These are phyloP conservation scores for Fusarium annulatum DNA, from an alignment of 2,329 filamentous ascomycete genomes.

Conservation along the genomic window DNA sequence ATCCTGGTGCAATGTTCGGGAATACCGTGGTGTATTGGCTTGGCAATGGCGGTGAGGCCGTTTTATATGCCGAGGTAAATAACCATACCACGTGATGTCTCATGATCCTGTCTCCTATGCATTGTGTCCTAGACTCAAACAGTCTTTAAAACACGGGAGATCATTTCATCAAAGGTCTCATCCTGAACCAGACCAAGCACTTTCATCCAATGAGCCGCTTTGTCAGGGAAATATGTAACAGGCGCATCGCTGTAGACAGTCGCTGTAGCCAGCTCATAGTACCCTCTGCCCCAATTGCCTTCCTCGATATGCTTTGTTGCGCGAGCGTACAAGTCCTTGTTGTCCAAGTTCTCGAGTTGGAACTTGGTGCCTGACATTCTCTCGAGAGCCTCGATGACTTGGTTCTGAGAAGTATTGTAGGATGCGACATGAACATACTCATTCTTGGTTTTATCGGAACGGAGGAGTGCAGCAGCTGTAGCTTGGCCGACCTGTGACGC, in stretches of 20 bases:
- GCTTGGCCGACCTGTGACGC: conserved; percentile 9
- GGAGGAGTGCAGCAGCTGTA: background rate
- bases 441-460: background rate
- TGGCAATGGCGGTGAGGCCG: too few species aligned
- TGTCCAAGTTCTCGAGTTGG: background rate
- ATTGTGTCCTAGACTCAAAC: background rate
- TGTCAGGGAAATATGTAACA: conserved; percentile 9
- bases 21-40: too few species aligned
- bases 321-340: conserved; percentile 1
- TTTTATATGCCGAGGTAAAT: too few species aligned
- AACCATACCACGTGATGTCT: too few species aligned
- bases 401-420: background rate
- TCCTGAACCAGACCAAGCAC: background rate
- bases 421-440: conserved; percentile 1
- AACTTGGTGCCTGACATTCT: background rate
- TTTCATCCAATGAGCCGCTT: background rate
- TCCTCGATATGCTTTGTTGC: background rate
- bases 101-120: background rate
- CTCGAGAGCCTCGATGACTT: conserved; percentile 2
- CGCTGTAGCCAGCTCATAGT: conserved; percentile 13
- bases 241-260: background rate
- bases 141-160: background rate
- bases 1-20: too few species aligned
- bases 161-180: conserved; percentile 12
- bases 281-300: conserved; percentile 1